Base-by-base conservation (phyloP, 2,329 filamentous ascomycete genomes). In the Neurospora crassa region DNA sequence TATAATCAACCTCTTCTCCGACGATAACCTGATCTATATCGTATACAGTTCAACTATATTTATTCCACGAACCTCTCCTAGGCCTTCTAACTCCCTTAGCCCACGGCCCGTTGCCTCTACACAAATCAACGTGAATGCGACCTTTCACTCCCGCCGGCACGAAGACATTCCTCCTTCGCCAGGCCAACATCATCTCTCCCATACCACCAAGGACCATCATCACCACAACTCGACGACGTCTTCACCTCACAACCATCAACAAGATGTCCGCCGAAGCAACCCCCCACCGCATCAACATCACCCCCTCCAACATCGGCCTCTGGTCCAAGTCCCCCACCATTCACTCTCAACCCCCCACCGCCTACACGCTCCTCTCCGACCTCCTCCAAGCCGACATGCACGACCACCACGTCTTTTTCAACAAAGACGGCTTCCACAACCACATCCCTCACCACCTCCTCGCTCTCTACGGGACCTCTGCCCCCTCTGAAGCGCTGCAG, bases 351-450 rank as follows among this genome's bases (percentile, higher is more conserved):
- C 41, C 40, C 10, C 11, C 24, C n/a, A 16, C 41, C 16, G 12
- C 63, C 29, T 24, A 37, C 18, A 40, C 14, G 1, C 12, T 40
- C 43, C n/a, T n/a, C 45, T 12, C 67, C 40, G n/a, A 34, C 12
- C 24, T 11, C 45, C 67, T 59, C 67, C 70, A 69, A 16, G 24
- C 12, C 47, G 40, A 72, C 34, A 16, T 24, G 3, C 69, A 84
- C 82, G 82, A 81, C 42, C 88, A 94, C 76, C 92, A 97, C 78
- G 90, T 94, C 71, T 96, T 91, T 81, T 97, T 94, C 84, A 96
- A 96, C 73, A 72, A 85, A 0, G 77, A 80, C 1, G 91, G 91
- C 0, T 96, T 91, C 74, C 94, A 97, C 77, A 92, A 97, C 79
- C 94, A 97, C 77, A 84, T 96, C 72, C 86, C 85, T 3, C 94